Base-by-base conservation (phyloP, 1,139 yeast species). In the Yamadazyma aaseri region DNA sequence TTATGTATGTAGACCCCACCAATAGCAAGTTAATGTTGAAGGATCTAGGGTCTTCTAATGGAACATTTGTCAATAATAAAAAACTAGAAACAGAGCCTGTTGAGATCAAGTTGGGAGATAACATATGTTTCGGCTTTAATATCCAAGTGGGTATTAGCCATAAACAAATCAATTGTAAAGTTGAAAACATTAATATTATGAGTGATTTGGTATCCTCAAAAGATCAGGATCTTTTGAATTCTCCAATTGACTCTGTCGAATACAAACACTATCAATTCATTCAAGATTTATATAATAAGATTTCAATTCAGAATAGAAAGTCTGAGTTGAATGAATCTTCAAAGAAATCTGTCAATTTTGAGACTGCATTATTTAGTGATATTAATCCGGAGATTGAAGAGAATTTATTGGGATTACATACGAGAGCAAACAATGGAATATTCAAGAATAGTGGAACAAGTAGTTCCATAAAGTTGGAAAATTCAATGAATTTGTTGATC, bases 31-130 rank as follows among this genome's bases (percentile, higher is more conserved):
- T 92, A 22, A 86, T 76, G 74, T 73, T 92, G 26, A 79, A 82
- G 47, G 99, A 92, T 60, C 72, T 89, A 47, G 87, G 89, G 34
- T 84, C 95, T 6, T 86, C 96, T 14, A 92, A 92, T 59, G 99
- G 99, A 8, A 92, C 98, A 0, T 94, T 85, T 56, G 77, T 92
- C 32, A 92, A 92, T 56, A 86, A 81, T 28, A 67, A 64, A 26
- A 79, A 90, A 40, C 69, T 92, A 6, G 76, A 78, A 15, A 71
- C 75, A 26, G 90, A 79, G 33, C 78, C 86, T 3, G 65, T 65
- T 5, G 86, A 80, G 46, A 61, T 92, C 33, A 71, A 78, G 39
- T 71, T 81, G 25, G 92, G 87, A 11, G 98, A 92, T 58, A 67
- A 76, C 9, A 73, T 92, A 12, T 95, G 92, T 51, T 67, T 94